These are phyloP conservation scores for Danielia oregonensis DNA, from an alignment of 805 yeast species.

Conservation along the genomic window DNA sequence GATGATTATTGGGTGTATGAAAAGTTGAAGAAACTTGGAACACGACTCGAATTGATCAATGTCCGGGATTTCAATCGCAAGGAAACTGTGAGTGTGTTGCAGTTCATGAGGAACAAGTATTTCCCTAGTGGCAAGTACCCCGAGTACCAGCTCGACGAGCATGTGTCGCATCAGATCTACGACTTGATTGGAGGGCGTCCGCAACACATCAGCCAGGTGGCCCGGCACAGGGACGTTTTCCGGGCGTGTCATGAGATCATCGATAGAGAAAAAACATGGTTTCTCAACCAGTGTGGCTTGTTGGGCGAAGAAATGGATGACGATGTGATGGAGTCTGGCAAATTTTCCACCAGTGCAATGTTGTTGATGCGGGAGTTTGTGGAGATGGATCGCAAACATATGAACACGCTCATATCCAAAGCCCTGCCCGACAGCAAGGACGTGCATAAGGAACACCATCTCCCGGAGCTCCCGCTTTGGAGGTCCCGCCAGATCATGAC, in stretches of 20 bases:
- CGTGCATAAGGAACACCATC: constrained; percentile 39
- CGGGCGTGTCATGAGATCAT: constrained; percentile 66
- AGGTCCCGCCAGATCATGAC: constrained; percentile 84
- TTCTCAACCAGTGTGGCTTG: constrained; percentile 75
- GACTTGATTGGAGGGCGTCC: constrained; percentile 80
- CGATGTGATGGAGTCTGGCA: constrained; percentile 83
- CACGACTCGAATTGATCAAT: constrained; percentile 69
- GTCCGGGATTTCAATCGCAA: constrained; percentile 57
- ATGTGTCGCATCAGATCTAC: constrained; percentile 51
- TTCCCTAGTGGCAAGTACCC: constrained; percentile 32
- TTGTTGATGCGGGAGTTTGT: constrained; percentile 66
- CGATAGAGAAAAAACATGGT: constrained; percentile 83
- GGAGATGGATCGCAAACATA: constrained; percentile 51
- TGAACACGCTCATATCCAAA: constrained; percentile 20
- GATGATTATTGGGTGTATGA: constrained; percentile 90
- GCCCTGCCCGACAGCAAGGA: constrained; percentile 12
- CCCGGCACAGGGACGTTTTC: constrained; percentile 52
- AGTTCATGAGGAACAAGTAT: constrained; percentile 43
- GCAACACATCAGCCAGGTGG: constrained; percentile 72
- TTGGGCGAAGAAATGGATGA: constrained; percentile 81
- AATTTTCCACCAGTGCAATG: constrained; percentile 73
- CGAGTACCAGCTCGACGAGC: constrained; percentile 31
- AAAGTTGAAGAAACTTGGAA: constrained; percentile 64
- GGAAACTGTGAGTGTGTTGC: constrained; percentile 55
- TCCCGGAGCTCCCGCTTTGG: constrained; percentile 81